Conservation (phyloP, 371 early-diverging fungal species). For the Apophysomyces sp. region DNA sequence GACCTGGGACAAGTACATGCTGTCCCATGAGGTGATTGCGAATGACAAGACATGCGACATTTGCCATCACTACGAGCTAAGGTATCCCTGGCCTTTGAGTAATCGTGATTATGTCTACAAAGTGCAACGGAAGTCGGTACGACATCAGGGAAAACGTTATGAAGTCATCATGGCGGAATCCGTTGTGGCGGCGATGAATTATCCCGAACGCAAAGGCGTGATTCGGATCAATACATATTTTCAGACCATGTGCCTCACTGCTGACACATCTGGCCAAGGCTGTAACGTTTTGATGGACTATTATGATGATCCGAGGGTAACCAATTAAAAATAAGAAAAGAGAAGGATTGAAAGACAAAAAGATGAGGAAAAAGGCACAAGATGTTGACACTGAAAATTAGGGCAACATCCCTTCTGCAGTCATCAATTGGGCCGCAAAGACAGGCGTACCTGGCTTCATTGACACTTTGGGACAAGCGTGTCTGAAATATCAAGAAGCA, state of each 20-base stretch:
- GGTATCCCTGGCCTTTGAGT: constrained; percentile 51
- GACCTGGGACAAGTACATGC: constrained; percentile 50
- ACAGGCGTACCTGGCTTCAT: constrained; percentile 44
- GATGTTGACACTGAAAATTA: constrained; percentile 3
- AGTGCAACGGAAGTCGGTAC: constrained; percentile 21
- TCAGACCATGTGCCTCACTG: constrained; percentile 43
- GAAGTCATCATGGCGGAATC: constrained; percentile 49
- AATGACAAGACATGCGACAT: constrained; percentile 1
- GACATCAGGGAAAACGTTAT: constrained; percentile 18
- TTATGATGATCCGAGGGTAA: constrained; percentile 57
- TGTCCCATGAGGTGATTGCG: constrained; percentile 26
- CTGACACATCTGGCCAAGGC: constrained; percentile 33
- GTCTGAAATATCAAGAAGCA: constrained; percentile 18
- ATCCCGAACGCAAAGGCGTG: constrained; percentile 32
- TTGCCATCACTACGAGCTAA: constrained; percentile 19
- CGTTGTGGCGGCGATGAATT: constrained; percentile 20
- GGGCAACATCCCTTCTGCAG: constrained; percentile 45
- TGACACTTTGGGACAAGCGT: constrained; percentile 23
- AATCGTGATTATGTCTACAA: constrained; percentile 52
- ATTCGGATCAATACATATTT: constrained; percentile 48
- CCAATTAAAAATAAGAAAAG: constrained; percentile 7
- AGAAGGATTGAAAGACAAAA: background rate
- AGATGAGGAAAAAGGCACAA: too few relatives aligned
- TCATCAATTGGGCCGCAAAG: constrained; percentile 52
- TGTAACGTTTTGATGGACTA: constrained; percentile 48